Percentiles rank a stretch among this genome's conserved stretches.
phyloP scores from a whole-genome alignment of 345 rosid species.

The Isatis tinctoria region DNA sequence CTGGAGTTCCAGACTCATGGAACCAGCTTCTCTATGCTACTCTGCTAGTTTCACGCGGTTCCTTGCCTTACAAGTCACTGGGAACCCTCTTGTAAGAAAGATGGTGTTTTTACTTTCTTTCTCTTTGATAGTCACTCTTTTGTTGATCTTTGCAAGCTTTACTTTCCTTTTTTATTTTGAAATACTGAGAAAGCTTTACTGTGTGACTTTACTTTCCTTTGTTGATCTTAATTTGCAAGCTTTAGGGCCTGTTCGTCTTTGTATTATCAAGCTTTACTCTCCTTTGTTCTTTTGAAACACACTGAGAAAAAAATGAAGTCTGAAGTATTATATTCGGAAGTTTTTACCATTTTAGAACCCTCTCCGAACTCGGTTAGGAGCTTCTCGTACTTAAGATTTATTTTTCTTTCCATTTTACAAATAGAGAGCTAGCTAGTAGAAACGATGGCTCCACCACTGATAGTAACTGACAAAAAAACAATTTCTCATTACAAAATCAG shows the following conservation, averaged over 20 bases:
- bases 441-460: not conserved
- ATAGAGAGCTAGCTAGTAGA: too few relatives aligned
- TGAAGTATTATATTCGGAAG: not conserved
- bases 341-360: not conserved
- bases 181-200: too few relatives aligned
- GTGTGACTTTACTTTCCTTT: too few relatives aligned
- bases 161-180: too few relatives aligned
- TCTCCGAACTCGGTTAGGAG: not conserved
- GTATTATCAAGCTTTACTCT: too few relatives aligned
- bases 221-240: too few relatives aligned
- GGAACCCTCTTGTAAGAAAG: conserved; percentile 4
- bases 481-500: not conserved
- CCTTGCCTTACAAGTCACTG: conserved; percentile 20
- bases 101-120: not conserved
- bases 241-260: too few relatives aligned
- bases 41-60: conserved; percentile 37
- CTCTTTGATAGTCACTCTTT: not conserved
- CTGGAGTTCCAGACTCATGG: conserved; percentile 82
- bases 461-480: not conserved
- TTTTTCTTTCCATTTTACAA: not conserved
- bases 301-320: not conserved
- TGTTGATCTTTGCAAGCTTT: not conserved
- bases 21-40: conserved; percentile 68
- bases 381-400: not conserved
- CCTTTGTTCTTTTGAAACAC: not conserved